phyloP scores from a whole-genome alignment of 257 asterid genomes.

The Penstemon barbatus region DNA sequence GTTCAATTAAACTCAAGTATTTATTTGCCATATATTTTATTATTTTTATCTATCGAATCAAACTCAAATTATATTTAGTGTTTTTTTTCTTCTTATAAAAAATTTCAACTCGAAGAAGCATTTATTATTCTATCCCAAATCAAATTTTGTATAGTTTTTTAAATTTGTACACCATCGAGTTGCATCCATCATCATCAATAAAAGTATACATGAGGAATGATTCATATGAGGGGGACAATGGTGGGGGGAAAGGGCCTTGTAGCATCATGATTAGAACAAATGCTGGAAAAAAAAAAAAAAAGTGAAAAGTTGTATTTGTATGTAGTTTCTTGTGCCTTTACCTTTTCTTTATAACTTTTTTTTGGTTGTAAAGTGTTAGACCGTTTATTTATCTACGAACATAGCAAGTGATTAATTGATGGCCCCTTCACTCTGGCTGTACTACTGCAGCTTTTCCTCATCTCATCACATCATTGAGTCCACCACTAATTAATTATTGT shows the following conservation, averaged over 20 bases:
- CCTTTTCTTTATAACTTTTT: background rate
- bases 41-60: too few species aligned
- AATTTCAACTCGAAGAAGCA: too few species aligned
- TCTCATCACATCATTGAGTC: conserved; percentile 10
- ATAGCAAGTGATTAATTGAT: conserved; percentile 1
- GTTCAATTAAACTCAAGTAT: too few species aligned
- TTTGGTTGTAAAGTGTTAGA: background rate
- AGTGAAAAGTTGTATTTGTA: too few species aligned
- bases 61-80: too few species aligned
- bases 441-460: background rate
- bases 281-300: background rate
- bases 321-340: background rate
- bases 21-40: too few species aligned
- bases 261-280: background rate
- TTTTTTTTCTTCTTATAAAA: too few species aligned
- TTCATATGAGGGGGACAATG: conserved; percentile 12
- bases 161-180: too few species aligned
- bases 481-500: background rate
- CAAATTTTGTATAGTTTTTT: too few species aligned
- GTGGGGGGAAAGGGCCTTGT: conserved; percentile 10
- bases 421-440: conserved; percentile 2
- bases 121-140: too few species aligned
- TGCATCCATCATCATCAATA: too few species aligned
- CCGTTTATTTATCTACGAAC: background rate
- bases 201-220: background rate